A percentile compares a stretch with the other conserved stretches of the same genome.
Conservation (phyloP, 2,329 filamentous ascomycete species). For the Tolypocladium capitatum region DNA sequence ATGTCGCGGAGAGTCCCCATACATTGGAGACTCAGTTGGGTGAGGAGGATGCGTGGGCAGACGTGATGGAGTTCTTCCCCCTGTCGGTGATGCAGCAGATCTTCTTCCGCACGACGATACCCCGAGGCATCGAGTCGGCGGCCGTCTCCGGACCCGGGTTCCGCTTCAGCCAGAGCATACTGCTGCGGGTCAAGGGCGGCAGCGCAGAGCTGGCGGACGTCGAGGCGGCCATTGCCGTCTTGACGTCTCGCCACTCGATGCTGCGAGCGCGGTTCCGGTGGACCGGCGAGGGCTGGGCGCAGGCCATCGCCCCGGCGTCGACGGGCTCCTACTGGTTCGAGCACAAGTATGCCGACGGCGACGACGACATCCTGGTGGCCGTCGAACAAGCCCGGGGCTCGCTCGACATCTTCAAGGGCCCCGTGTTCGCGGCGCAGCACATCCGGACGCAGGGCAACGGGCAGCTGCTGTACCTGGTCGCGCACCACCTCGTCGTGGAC, state of each 20-base stretch:
- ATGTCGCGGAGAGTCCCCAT: not conserved
- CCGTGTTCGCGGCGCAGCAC: conserved; percentile 36
- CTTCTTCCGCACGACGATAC: conserved; percentile 35
- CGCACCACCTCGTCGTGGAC: conserved; percentile 40
- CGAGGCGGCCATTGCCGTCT: conserved; percentile 32
- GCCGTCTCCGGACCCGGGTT: conserved; percentile 21
- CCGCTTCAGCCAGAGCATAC: conserved; percentile 37
- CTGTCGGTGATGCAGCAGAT: conserved; percentile 41
- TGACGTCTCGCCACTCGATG: conserved; percentile 38
- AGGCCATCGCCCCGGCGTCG: conserved; percentile 27
- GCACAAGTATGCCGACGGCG: conserved; percentile 25
- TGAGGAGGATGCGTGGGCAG: conserved; percentile 8
- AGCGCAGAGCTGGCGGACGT: conserved; percentile 28
- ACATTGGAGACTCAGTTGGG: too few species aligned
- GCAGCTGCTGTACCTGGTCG: conserved; percentile 34
- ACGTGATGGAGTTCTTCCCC: conserved; percentile 24
- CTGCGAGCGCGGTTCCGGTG: conserved; percentile 32
- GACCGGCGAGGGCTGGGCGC: conserved; percentile 29
- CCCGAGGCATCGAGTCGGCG: conserved; percentile 18
- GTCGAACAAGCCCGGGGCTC: conserved; percentile 27
- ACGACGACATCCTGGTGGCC: conserved; percentile 26
- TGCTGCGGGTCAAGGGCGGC: conserved; percentile 29
- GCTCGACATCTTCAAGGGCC: conserved; percentile 36
- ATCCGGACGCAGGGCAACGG: conserved; percentile 30
- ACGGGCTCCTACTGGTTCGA: conserved; percentile 29